Evolutionary conservation across 2,329 filamentous ascomycete species (phyloP).

Genomic region (Exophiala alcalophila): DNA sequence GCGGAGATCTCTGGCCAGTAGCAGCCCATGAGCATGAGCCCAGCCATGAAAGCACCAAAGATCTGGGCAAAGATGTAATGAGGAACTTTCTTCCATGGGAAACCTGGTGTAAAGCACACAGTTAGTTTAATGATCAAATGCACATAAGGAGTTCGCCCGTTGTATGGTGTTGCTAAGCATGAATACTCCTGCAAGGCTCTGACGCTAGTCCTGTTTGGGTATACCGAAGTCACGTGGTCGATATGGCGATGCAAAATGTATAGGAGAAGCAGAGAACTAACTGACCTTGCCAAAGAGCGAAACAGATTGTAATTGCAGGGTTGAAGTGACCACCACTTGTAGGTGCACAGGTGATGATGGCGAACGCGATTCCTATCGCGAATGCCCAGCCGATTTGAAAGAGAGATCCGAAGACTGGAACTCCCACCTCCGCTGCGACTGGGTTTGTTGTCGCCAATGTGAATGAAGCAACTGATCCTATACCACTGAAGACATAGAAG

Average conservation of each 20-base stretch:
- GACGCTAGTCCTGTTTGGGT: too few relatives aligned
- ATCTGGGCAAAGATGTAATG: slow-evolving; percentile 55
- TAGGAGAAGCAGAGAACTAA: too few relatives aligned
- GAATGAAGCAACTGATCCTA: slow-evolving; percentile 54
- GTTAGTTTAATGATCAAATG: too few relatives aligned
- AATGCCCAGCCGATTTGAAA: slow-evolving; percentile 58
- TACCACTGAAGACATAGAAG: slow-evolving; percentile 52
- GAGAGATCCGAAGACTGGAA: slow-evolving; percentile 47
- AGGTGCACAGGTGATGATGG: slow-evolving; percentile 56
- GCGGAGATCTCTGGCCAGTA: slow-evolving; percentile 53
- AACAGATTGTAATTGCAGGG: slow-evolving; percentile 49
- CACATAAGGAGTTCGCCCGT: too few relatives aligned
- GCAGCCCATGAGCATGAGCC: slow-evolving; percentile 54
- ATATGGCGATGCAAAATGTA: too few relatives aligned
- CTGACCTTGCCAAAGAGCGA: slow-evolving; percentile 51
- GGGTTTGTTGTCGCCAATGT: slow-evolving; percentile 41
- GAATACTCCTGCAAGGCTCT: too few relatives aligned
- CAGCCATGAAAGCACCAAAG: slow-evolving; percentile 56
- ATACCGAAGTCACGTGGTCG: too few relatives aligned
- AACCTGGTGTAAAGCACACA: too few relatives aligned
- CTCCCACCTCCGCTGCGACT: slow-evolving; percentile 36
- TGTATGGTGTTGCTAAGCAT: too few relatives aligned
- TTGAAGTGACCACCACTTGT: slow-evolving; percentile 58
- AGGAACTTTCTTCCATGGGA: slow-evolving; percentile 53
- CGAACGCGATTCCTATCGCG: slow-evolving; percentile 57